Percentiles rank a stretch among this genome's conserved stretches.
These are phyloP conservation scores for Fusarium neocosmosporiellum DNA, from an alignment of 2,329 filamentous ascomycete genomes.

Conservation along the genomic window DNA sequence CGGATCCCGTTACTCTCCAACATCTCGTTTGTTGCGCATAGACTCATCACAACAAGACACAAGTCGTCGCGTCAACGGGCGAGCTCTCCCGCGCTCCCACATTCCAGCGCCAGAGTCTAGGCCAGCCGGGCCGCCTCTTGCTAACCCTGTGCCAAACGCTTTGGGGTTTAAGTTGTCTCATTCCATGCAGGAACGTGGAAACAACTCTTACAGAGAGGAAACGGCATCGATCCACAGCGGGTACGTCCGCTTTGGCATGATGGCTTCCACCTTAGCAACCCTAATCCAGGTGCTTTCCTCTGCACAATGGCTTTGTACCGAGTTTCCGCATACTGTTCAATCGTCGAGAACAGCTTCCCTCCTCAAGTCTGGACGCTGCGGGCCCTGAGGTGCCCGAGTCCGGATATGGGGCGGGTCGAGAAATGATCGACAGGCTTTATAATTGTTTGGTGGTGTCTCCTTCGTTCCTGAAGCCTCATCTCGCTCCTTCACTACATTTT, in stretches of 20 bases:
- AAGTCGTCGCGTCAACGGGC: slow-evolving; percentile 2
- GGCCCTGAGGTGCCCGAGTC: slow-evolving; percentile 7
- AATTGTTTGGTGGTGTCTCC: slow-evolving; percentile 7
- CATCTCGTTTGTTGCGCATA: neutral
- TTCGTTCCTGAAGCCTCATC: neutral
- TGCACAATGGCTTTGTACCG: slow-evolving; percentile 25
- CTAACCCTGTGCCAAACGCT: neutral
- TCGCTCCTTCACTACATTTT: neutral
- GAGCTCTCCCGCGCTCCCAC: neutral
- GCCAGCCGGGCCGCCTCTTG: neutral
- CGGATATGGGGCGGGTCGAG: slow-evolving; percentile 11
- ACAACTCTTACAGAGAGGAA: neutral
- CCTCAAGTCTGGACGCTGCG: neutral
- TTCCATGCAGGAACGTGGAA: slow-evolving; percentile 19
- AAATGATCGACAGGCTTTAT: slow-evolving; percentile 19
- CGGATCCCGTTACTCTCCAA: neutral
- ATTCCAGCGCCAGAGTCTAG: slow-evolving; percentile 21
- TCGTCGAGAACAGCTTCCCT: neutral
- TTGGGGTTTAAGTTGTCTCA: slow-evolving; percentile 16
- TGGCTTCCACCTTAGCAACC: slow-evolving; percentile 35
- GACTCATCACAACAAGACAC: neutral
- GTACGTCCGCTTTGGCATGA: slow-evolving; percentile 21
- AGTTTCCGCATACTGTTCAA: neutral
- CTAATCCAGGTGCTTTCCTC: slow-evolving; percentile 8
- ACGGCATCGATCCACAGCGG: slow-evolving; percentile 14